Evolutionary conservation across 2,329 filamentous ascomycete genomes (phyloP), one percentile per base, ranked within the genome.

Genomic region (Trichoderma koningiopsis): DNA sequence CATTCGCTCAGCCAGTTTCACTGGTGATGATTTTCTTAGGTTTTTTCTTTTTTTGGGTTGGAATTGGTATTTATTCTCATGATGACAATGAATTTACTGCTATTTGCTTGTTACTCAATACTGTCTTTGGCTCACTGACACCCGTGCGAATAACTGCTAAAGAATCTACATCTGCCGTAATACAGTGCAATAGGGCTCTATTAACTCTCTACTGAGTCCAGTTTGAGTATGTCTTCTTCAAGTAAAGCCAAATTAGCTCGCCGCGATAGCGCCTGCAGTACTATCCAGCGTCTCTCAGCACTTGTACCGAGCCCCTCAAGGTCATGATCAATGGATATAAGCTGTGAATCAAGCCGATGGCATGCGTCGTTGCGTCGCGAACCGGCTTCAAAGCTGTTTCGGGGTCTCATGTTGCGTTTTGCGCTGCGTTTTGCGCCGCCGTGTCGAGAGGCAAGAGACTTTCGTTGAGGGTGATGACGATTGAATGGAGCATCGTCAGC

Each of bases 1-100:
- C 66, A 61, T 56, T 68, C 66, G 22, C 37, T 68, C 37, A 68
- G 35, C 66, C 66, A 68, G 66, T 63, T 5, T 40, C 16, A 56
- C 66, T 68, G 66, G 66, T 29, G 43, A 58, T 49, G 27, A 35
- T 59, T 67, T 67, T 37, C 53, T 58, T 67, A 47, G 55, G 29
- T n/a, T 58, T 59, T 31, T 35, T 55, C 24, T 35, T 55, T 64
- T 40, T 64, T 4, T 40, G 35, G 52, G 24, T 67, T 52, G 43
- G 24, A 57, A 59, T 40, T 52, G 14, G 37, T 40, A 43, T n/a
- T 59, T 31, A 37, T 11, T 56, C 56, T 56, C 33, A 55, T 55
- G 16, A 55, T 43, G 52, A 43, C n/a, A 56, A 49, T 49, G n/a
- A 22, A 7, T 22, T 5, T 22, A 49, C n/a, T 49, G 19, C 43